Evolutionary conservation across 495 filamentous ascomycete genomes (phyloP), one percentile per base, ranked within the genome.

Genomic region (Penicillium flavigenum): DNA sequence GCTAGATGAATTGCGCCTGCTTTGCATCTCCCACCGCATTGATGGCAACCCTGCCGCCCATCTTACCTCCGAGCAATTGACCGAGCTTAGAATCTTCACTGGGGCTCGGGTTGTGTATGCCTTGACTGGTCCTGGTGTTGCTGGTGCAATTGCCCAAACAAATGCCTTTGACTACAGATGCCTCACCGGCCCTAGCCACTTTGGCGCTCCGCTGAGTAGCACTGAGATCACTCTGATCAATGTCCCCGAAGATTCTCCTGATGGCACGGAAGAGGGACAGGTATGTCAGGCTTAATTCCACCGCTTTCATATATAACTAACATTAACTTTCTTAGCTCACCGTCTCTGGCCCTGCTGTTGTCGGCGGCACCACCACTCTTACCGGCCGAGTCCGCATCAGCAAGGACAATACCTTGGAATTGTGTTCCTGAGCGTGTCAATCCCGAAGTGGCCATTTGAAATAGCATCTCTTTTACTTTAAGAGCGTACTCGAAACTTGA

Each of bases 81-180:
- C 86, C 2, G 90, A 96, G 62, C 74, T 98, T 42, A 82, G 91
- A 17, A 76, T 91, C 16, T 90, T 88, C 72, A 92, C 88, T 8
- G 84, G 88, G 11, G 86, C 91, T 10, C 84, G 91, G 34, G 78
- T 96, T 47, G 79, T 95, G 20, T 96, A 96, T 72, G 91, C 91
- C 1, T 78, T 98, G 29, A 89, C 91, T 45, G 86, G 89, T 4
- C 76, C 92, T 8, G 81, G 82, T 29, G 87, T 97, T 22, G 93
- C 92, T 5, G 94, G 94, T 22, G 89, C 94, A 1, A 83, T 92
- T 17, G 71, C 83, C 3, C 92, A 98, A 73, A 94, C 90, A 11
- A 83, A 88, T 57, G 79, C 91, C 32, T 93, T 90, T 63, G 94
- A 99, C 66, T 98, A 99, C 67, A 76, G 92, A 41, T 78, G 85